Base-by-base conservation (phyloP, 257 asterid genomes). In the Parsonsia alboflavescens region DNA sequence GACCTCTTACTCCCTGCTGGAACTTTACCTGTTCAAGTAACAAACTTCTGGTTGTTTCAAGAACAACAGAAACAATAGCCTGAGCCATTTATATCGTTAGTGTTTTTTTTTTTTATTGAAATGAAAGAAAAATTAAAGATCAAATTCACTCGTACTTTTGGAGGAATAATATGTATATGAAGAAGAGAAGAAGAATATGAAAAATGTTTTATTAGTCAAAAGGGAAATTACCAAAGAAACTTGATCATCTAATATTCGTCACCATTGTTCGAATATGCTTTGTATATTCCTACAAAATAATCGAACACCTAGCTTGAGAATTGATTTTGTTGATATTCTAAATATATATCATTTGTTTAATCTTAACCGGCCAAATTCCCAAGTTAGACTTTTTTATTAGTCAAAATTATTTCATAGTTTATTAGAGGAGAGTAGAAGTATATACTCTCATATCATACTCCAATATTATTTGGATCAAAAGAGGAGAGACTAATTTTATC, bases 1-100 rank as follows among this genome's bases (percentile, higher is more conserved):
- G 82, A 28, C 75, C 73, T 59, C 71, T 68, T 3, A 84, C 81
- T 44, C 82, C 79, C 10, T 5, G 50, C 66, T 74, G 76, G 77
- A 81, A 79, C 2, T 46, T 75, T 4, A 44, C 73, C 67, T 84
- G 81, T 30, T 82, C 72, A 0, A 81, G 68, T 9, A 84, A 72
- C 19, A 84, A 68, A 66, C 8, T 21, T 17, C 19, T 30, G 19
- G 19, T 66, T 21, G 71, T 66, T 66, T 66, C 30, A 9, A 66
- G 71, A 17, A 41, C 71, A 42, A 66, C 71, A 41, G 33, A 66
- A n/a, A 66, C 33, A 66, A 66, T 24, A 39, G 52, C 52, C 12
- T 39, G 30, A 65, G 71, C 71, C 39, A 33, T 33, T 1, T 33
- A 33, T 33, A 33, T 33, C n/a, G n/a, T n/a, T n/a, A n/a, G 39